A percentile compares a stretch with the other conserved stretches of the same genome.
phyloP scores from a whole-genome alignment of 2,329 filamentous ascomycete species.

The Trichoderma semiorbis region DNA sequence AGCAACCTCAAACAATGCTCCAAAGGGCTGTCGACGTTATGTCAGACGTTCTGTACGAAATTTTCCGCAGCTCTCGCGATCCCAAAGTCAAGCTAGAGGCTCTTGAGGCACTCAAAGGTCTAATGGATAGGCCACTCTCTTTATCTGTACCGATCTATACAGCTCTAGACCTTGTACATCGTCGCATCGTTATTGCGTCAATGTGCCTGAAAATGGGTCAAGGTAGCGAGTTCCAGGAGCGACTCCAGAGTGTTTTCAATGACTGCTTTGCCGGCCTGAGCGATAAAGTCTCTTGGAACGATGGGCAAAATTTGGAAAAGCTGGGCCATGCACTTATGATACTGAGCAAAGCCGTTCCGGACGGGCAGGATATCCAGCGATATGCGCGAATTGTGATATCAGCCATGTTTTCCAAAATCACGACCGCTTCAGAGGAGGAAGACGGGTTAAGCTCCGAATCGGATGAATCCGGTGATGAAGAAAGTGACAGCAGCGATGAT shows the following conservation, averaged over 20 bases:
- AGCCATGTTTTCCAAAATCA: slow-evolving; percentile 26
- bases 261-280: slow-evolving; percentile 22
- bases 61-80: slow-evolving; percentile 25
- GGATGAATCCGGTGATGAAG: slow-evolving; percentile 3
- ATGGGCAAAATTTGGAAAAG: slow-evolving; percentile 20
- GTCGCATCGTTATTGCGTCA: slow-evolving; percentile 21
- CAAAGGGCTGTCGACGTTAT: slow-evolving; percentile 20
- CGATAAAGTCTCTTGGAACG: slow-evolving; percentile 28
- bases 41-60: slow-evolving; percentile 22
- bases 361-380: slow-evolving; percentile 18
- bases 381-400: slow-evolving; percentile 25
- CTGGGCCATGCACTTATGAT: slow-evolving; percentile 22
- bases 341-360: slow-evolving; percentile 18
- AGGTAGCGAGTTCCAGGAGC: slow-evolving; percentile 22
- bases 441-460: background rate
- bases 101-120: slow-evolving; percentile 19
- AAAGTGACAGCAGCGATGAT: background rate
- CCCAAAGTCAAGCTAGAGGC: slow-evolving; percentile 22
- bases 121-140: slow-evolving; percentile 22
- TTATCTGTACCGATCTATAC: slow-evolving; percentile 23
- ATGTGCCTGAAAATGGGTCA: slow-evolving; percentile 28
- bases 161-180: slow-evolving; percentile 14
- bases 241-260: slow-evolving; percentile 23
- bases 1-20: slow-evolving; percentile 19
- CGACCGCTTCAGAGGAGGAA: background rate